Conservation (phyloP, 371 early-diverging fungal genomes). For the Rhizopus delemar region DNA sequence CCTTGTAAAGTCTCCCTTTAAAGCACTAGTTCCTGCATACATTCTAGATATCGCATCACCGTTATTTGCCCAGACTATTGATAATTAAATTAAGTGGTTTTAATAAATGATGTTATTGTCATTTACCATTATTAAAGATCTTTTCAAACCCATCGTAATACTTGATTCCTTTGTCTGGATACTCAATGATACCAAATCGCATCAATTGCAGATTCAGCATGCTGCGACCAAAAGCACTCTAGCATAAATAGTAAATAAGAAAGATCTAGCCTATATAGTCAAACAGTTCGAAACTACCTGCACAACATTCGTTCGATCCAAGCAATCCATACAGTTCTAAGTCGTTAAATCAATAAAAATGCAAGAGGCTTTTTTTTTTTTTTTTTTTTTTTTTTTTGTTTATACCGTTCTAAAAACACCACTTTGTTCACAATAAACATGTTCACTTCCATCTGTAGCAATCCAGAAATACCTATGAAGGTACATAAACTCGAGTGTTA, state of each 20-base stretch:
- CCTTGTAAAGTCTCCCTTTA: conserved; percentile 73
- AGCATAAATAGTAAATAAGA: not conserved
- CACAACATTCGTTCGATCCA: conserved; percentile 99
- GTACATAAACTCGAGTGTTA: not conserved
- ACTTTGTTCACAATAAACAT: conserved; percentile 38
- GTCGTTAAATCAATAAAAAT: not conserved
- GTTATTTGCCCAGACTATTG: conserved; percentile 66
- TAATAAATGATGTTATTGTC: not conserved
- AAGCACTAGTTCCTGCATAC: conserved; percentile 72
- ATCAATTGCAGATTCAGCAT: conserved; percentile 71
- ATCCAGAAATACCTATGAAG: conserved; percentile 49
- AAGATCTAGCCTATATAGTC: not conserved
- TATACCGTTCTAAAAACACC: conserved; percentile 55
- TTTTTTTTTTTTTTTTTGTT: conserved; percentile 4
- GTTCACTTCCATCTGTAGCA: conserved; percentile 2
- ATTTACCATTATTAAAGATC: conserved; percentile 57
- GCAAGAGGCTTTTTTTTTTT: not conserved
- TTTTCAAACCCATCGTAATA: conserved; percentile 62
- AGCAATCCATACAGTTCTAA: conserved; percentile 98
- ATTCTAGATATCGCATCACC: conserved; percentile 66
- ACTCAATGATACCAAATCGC: conserved; percentile 63
- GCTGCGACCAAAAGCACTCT: conserved; percentile 83
- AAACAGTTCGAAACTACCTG: conserved; percentile 43
- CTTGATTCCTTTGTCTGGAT: conserved; percentile 63
- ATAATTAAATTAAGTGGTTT: not conserved